Conservation (phyloP, 495 filamentous ascomycete genomes). For the Hypoxylon subgilvum region DNA sequence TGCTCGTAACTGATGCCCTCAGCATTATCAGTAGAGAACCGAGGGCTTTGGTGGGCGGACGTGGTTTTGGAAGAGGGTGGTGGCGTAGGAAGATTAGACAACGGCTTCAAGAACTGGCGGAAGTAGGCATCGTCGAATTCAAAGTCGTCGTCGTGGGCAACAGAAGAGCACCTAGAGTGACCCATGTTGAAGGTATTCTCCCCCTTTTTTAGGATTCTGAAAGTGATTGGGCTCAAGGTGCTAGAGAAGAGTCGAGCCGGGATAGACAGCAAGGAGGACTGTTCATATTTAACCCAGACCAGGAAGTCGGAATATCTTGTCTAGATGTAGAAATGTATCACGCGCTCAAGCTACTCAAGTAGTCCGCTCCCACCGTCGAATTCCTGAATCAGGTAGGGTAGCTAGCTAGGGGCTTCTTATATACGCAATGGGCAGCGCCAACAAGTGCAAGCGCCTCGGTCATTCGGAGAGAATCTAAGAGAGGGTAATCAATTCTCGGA, state of each 20-base stretch:
- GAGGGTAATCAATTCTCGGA: constrained; percentile 31
- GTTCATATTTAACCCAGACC: constrained; percentile 39
- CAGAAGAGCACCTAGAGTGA: constrained; percentile 41
- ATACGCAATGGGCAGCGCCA: constrained; percentile 20
- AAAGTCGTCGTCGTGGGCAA: constrained; percentile 53
- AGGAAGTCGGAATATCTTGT: constrained; percentile 12
- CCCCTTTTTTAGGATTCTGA: too few relatives aligned
- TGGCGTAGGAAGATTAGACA: constrained; percentile 66
- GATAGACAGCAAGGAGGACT: constrained; percentile 19
- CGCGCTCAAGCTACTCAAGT: constrained; percentile 33
- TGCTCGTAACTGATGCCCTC: constrained; percentile 49
- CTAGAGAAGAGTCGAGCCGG: constrained; percentile 28
- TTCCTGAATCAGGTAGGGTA: constrained; percentile 13
- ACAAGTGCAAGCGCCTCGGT: constrained; percentile 23
- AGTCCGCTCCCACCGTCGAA: constrained; percentile 9
- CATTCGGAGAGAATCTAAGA: constrained; percentile 25
- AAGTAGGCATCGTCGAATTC: constrained; percentile 62
- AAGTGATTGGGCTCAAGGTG: constrained; percentile 22
- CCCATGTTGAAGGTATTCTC: constrained; percentile 37
- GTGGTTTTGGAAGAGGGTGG: constrained; percentile 57
- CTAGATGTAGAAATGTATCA: constrained; percentile 33
- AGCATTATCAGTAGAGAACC: constrained; percentile 50
- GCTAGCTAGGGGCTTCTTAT: constrained; percentile 19
- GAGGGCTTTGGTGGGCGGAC: constrained; percentile 48
- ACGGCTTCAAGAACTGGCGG: constrained; percentile 61